These are phyloP conservation scores for Nakazawaea pomicola DNA, from an alignment of 805 yeast genomes.

Conservation along the genomic window DNA sequence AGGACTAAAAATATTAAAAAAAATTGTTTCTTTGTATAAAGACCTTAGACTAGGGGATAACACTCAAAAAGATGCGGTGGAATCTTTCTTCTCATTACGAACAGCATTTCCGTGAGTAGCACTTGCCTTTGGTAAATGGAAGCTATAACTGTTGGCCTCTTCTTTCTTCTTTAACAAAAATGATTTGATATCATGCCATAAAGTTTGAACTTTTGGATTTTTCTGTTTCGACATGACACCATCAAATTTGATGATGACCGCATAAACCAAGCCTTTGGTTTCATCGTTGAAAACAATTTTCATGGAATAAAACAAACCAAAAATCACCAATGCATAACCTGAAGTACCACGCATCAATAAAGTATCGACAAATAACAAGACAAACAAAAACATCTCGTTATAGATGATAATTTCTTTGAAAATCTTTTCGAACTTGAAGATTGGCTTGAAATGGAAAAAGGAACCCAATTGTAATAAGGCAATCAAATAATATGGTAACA, in stretches of 20 bases:
- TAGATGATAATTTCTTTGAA: slow-evolving; percentile 49
- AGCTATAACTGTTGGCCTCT: slow-evolving; percentile 24
- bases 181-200: slow-evolving; percentile 34
- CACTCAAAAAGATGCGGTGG: no score
- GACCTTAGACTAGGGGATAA: no score
- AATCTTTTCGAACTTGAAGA: slow-evolving; percentile 31
- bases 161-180: slow-evolving; percentile 37
- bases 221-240: slow-evolving; percentile 34
- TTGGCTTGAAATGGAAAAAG: slow-evolving; percentile 33
- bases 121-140: slow-evolving; percentile 4
- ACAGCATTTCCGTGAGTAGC: no score
- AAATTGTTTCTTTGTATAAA: background rate
- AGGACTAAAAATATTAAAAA: background rate
- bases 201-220: slow-evolving; percentile 37
- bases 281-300: slow-evolving; percentile 53
- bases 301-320: slow-evolving; percentile 63
- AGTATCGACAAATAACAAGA: slow-evolving; percentile 54
- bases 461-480: slow-evolving; percentile 52
- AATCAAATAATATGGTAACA: slow-evolving; percentile 54
- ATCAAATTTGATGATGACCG: slow-evolving; percentile 39
- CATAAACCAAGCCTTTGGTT: slow-evolving; percentile 37
- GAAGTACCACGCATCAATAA: slow-evolving; percentile 59
- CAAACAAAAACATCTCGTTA: slow-evolving; percentile 52
- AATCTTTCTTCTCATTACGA: no score
- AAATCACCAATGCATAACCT: slow-evolving; percentile 60